Evolutionary conservation across 768 basidiomycete genomes (phyloP).

Genomic region (Leccinum imitatum): DNA sequence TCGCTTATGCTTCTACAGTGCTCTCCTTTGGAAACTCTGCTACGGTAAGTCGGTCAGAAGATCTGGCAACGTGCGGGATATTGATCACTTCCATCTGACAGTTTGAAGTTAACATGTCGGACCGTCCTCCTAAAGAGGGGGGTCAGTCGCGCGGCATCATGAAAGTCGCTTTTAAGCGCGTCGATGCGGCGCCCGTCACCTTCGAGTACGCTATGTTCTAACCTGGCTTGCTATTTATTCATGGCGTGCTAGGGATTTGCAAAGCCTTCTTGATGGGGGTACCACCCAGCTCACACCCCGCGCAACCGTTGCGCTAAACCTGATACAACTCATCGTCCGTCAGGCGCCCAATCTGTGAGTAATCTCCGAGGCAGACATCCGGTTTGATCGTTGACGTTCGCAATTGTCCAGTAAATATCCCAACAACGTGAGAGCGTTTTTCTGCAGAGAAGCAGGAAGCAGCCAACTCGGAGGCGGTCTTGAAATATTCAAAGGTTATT

Average conservation of each 20-base stretch:
- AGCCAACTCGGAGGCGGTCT: conserved; percentile 32
- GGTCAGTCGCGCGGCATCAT: conserved; percentile 28
- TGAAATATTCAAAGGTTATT: conserved; percentile 49
- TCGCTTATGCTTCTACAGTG: conserved; percentile 38
- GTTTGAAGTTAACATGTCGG: conserved; percentile 38
- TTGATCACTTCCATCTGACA: conserved; percentile 14
- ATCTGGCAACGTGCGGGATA: not conserved
- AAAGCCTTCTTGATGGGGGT: conserved; percentile 24
- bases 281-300: conserved; percentile 26
- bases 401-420: conserved; percentile 37
- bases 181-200: conserved; percentile 36
- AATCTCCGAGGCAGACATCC: not conserved
- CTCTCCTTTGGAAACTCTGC: conserved; percentile 34
- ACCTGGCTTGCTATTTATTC: not conserved
- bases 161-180: conserved; percentile 36
- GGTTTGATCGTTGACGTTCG: not conserved
- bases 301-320: conserved; percentile 40
- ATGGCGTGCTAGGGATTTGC: conserved; percentile 24
- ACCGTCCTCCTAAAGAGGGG: conserved; percentile 19
- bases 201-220: conserved; percentile 31
- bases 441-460: conserved; percentile 34
- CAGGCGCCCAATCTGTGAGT: conserved; percentile 47
- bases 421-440: conserved; percentile 48
- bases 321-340: conserved; percentile 49
- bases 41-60: conserved; percentile 24